Evolutionary conservation across 257 asterid species (phyloP).

Genomic region (Jaltomata sinuosa): DNA sequence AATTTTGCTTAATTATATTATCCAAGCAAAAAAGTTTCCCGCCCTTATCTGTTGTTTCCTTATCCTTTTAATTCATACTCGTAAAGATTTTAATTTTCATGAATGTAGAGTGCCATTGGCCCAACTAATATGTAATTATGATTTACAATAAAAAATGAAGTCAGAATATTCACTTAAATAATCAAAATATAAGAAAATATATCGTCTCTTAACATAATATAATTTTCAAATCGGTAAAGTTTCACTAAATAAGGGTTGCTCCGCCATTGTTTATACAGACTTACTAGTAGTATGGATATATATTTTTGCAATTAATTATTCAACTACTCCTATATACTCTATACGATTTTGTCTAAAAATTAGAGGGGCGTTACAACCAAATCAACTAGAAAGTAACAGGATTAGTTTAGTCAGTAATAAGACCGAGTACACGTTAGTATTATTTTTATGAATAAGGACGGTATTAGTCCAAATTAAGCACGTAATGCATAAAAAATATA

Average conservation of each 20-base stretch:
- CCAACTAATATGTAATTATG: not conserved
- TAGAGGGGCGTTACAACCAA: not conserved
- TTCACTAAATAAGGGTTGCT: too few relatives aligned
- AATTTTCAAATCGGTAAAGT: too few relatives aligned
- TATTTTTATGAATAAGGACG: not conserved
- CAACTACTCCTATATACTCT: not conserved
- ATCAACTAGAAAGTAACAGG: not conserved
- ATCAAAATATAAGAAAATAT: too few relatives aligned
- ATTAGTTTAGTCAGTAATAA: not conserved
- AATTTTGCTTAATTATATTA: not conserved
- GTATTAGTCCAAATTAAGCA: not conserved
- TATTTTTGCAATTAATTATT: not conserved
- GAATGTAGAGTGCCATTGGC: not conserved
- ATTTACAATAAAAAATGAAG: not conserved
- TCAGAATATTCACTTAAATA: not conserved
- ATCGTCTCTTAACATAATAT: too few relatives aligned
- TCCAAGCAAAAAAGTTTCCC: not conserved
- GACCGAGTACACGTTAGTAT: not conserved
- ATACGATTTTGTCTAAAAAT: not conserved
- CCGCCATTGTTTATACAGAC: not conserved
- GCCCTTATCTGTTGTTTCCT: not conserved
- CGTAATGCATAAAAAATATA: not conserved
- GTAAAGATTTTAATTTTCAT: not conserved
- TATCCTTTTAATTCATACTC: not conserved
- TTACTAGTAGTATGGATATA: not conserved